Percentiles rank a stretch among this genome's conserved stretches.
These are phyloP conservation scores for Aureobasidium leucospermi DNA, from an alignment of 2,329 filamentous ascomycete species.

Conservation along the genomic window DNA sequence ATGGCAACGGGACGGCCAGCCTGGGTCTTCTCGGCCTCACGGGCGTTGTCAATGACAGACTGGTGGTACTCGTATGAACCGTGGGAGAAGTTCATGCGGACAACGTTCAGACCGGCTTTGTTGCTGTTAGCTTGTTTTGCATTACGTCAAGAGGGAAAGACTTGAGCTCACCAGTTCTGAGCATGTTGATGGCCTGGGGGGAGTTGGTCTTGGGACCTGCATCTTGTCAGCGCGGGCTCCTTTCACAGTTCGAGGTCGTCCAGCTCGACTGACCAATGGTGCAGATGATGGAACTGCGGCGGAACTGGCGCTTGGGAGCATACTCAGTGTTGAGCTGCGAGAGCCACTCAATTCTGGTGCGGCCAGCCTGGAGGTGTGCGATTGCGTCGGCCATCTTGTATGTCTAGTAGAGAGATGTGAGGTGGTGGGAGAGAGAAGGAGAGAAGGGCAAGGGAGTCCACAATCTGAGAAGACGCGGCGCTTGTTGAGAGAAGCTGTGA, in stretches of 20 bases:
- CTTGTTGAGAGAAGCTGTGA: constrained; percentile 3
- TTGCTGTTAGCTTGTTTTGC: constrained; percentile 13
- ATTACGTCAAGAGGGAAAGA: not conserved
- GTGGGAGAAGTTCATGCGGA: constrained; percentile 99
- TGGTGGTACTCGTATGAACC: constrained; percentile 94
- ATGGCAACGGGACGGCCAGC: constrained; percentile 86
- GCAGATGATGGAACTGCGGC: constrained; percentile 96
- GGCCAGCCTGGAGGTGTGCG: constrained; percentile 71
- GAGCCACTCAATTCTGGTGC: constrained; percentile 64
- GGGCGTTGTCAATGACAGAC: constrained; percentile 93
- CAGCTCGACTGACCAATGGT: constrained; percentile 63
- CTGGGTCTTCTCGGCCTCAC: constrained; percentile 71
- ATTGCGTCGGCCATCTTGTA: constrained; percentile 60
- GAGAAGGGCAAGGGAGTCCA: not conserved
- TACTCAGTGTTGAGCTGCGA: constrained; percentile 83
- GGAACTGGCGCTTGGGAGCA: constrained; percentile 80
- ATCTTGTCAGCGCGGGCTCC: not conserved
- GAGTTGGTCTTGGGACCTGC: constrained; percentile 94
- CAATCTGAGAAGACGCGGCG: not conserved
- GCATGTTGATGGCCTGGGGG: constrained; percentile 89
- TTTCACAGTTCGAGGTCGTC: not conserved
- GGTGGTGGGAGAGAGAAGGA: constrained; percentile 7
- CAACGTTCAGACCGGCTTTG: constrained; percentile 83
- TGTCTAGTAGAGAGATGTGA: constrained; percentile 6
- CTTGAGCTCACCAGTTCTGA: constrained; percentile 55